Evolutionary conservation across 1,139 yeast species (phyloP), one percentile per base, ranked within the genome.

Genomic region (Scheffersomyces lignicola): DNA sequence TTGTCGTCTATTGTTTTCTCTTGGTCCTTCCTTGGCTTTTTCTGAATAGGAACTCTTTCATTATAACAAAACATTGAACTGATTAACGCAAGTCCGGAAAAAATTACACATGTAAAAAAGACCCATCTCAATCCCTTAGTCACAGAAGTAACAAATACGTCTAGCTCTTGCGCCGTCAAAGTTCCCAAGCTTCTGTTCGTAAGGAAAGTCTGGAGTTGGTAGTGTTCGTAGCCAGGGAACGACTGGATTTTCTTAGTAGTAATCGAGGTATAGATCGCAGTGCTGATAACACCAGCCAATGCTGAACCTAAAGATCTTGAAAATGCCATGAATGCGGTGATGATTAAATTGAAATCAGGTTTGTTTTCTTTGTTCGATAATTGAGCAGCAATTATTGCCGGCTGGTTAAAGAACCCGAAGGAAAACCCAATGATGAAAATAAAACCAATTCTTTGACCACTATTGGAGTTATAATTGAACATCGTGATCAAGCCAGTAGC

Each of bases 401-500:
- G 37, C 41, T 61, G 65, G 54, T 57, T 52, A 37, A 40, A 51
- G 6, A 57, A 29, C 10, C 67, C 67, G 20, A 49, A 41, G 1
- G 58, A 48, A 16, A 52, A 44, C 25, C 67, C 67, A 12, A 39
- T 36, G n/a, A 59, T 31, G 31, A 60, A 59, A 32, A 58, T 46
- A 12, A 53, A 43, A 4, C 67, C 67, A 29, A 60, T 56, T 33
- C 50, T 48, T 9, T 39, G 28, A 3, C 52, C 24, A 2, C 33
- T 32, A 6, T 51, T 26, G 3, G 63, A 51, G 37, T 58, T 48
- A 9, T 53, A 52, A 1, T 50, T 48, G 14, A 60, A 52, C 23
- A 61, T 46, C 4, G 51, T 36, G 11, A 60, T 40, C 18, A 60
- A 33, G n/a, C 65, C 67, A 30, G 45, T 41, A 5, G 62, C 65